phyloP scores from a whole-genome alignment of 1,139 yeast genomes.

The Debaryomyces fabryi region DNA sequence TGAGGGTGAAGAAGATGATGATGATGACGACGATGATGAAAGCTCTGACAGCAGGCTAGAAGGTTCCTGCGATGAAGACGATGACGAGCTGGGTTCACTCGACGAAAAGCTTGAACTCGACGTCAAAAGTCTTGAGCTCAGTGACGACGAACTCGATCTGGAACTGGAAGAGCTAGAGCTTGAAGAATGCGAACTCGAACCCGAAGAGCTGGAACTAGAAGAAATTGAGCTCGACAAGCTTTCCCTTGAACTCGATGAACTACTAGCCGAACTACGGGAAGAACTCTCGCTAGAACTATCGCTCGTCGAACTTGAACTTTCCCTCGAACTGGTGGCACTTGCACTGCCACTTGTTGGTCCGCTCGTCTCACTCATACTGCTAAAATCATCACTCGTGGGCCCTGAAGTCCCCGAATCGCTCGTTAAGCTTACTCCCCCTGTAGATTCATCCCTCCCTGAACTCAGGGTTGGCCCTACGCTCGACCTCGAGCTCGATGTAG shows the following conservation, averaged over 20 bases:
- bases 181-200: neutral
- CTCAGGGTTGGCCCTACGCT: neutral
- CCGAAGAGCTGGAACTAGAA: neutral
- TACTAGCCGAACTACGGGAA: neutral
- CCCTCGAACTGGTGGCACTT: neutral
- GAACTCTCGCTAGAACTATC: neutral
- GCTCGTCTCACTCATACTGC: neutral
- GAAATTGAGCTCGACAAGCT: neutral
- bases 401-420: neutral
- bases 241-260: neutral
- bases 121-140: neutral
- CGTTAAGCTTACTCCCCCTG: neutral
- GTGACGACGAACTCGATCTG: neutral
- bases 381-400: neutral
- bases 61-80: conserved; percentile 7
- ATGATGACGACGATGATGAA: conserved; percentile 6
- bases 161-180: neutral
- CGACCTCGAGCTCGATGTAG: neutral
- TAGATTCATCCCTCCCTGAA: neutral
- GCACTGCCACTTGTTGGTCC: neutral
- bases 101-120: neutral
- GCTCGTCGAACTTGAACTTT: neutral
- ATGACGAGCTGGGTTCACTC: conserved; percentile 1
- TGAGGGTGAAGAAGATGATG: conserved; percentile 12
- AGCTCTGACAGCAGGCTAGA: conserved; percentile 8